Evolutionary conservation across 164 flowering plant genomes (phyloP).

Genomic region (Aristolochia fimbriata): DNA sequence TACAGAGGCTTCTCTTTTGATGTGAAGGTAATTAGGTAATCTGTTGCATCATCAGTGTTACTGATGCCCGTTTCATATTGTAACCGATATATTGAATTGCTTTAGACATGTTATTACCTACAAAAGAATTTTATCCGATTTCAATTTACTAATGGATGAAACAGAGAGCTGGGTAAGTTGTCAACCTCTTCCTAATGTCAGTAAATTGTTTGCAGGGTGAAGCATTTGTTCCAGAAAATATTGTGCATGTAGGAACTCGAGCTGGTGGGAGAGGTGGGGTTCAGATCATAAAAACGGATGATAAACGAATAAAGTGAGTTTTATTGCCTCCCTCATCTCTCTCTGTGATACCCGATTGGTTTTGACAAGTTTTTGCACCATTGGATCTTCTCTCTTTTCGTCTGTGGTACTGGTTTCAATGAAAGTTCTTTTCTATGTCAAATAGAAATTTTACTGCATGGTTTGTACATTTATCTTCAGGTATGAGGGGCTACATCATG

Average conservation of each 20-base stretch:
- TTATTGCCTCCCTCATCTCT: neutral
- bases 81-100: too few species aligned
- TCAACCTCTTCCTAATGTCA: neutral
- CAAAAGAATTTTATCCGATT: neutral
- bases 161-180: neutral
- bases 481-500: constrained; percentile 90
- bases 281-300: constrained; percentile 48
- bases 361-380: neutral
- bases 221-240: constrained; percentile 84
- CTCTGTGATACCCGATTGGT: neutral
- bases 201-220: constrained; percentile 47
- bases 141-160: neutral
- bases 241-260: constrained; percentile 63
- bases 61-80: too few species aligned
- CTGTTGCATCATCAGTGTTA: too few species aligned
- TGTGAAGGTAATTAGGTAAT: too few species aligned
- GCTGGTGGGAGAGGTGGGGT: constrained; percentile 64
- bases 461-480: constrained; percentile 18
- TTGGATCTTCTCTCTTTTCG: neutral
- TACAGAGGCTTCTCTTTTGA: too few species aligned
- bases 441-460: too few species aligned
- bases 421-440: neutral
- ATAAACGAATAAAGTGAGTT: constrained; percentile 61
- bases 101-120: too few species aligned
- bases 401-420: neutral